Evolutionary conservation across 257 asterid genomes (phyloP).

Genomic region (Osmanthus fragrans): DNA sequence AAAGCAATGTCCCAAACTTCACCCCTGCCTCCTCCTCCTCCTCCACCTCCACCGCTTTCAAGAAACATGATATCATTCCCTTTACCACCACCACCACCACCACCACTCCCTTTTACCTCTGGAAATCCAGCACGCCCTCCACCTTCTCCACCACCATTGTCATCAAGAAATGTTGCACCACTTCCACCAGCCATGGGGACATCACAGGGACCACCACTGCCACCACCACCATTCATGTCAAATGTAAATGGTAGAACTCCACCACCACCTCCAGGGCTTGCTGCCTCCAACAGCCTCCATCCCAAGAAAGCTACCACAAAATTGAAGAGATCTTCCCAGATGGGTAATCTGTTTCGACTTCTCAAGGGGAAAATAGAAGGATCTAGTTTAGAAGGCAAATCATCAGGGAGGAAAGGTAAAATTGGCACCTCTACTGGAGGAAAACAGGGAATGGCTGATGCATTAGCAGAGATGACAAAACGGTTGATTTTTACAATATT

Average conservation of each 20-base stretch:
- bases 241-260: slow-evolving; percentile 39
- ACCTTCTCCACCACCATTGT: slow-evolving; percentile 32
- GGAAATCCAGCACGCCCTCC: slow-evolving; percentile 17
- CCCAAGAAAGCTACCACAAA: slow-evolving; percentile 57
- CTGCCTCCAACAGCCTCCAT: slow-evolving; percentile 38
- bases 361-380: slow-evolving; percentile 93
- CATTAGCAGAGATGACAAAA: slow-evolving; percentile 91
- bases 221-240: not conserved
- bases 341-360: slow-evolving; percentile 74
- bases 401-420: slow-evolving; percentile 53
- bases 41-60: slow-evolving; percentile 8
- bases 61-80: not conserved
- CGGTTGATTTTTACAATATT: slow-evolving; percentile 35
- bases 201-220: slow-evolving; percentile 27
- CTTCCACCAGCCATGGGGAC: slow-evolving; percentile 47
- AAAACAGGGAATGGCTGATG: slow-evolving; percentile 94
- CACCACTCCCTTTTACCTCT: slow-evolving; percentile 21
- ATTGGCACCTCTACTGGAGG: slow-evolving; percentile 54
- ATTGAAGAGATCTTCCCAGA: slow-evolving; percentile 81
- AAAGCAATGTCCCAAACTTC: not conserved
- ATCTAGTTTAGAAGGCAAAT: slow-evolving; percentile 44
- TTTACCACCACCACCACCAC: slow-evolving; percentile 17
- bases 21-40: not conserved
- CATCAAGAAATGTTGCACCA: slow-evolving; percentile 21
- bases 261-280: slow-evolving; percentile 73